These are phyloP conservation scores for Blastobotrys robertii DNA, from an alignment of 805 yeast genomes.

Conservation along the genomic window DNA sequence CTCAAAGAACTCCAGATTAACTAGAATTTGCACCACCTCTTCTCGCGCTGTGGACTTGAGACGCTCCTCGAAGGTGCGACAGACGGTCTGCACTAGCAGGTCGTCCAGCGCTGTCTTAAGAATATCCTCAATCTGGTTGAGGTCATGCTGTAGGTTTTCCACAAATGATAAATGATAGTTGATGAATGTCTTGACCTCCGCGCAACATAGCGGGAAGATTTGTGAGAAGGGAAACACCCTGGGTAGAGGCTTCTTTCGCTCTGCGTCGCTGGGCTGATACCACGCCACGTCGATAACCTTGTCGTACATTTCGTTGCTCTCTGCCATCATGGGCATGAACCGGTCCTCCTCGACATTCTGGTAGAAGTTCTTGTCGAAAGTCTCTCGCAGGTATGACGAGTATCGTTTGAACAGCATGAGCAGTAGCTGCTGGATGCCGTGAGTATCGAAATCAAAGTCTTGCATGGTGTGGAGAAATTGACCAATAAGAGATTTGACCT, in stretches of 20 bases:
- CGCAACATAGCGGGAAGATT: constrained; percentile 78
- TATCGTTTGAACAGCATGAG: constrained; percentile 49
- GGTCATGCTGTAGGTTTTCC: constrained; percentile 50
- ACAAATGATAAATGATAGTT: constrained; percentile 56
- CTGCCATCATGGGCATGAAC: constrained; percentile 75
- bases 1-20: constrained; percentile 80
- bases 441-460: constrained; percentile 51
- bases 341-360: constrained; percentile 66
- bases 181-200: constrained; percentile 57
- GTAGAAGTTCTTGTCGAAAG: constrained; percentile 53
- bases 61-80: constrained; percentile 50
- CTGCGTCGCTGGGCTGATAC: constrained; percentile 47
- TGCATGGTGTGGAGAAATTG: constrained; percentile 68
- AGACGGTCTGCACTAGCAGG: constrained; percentile 58
- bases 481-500: constrained; percentile 56
- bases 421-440: constrained; percentile 52
- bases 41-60: constrained; percentile 72
- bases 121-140: constrained; percentile 49
- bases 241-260: constrained; percentile 37
- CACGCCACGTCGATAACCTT: constrained; percentile 58
- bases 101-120: constrained; percentile 54
- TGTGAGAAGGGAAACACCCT: constrained; percentile 78
- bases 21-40: constrained; percentile 78
- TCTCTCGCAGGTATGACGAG: constrained; percentile 43
- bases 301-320: constrained; percentile 48